A percentile compares a stretch with the other conserved stretches of the same genome.
phyloP scores from a whole-genome alignment of 805 yeast species.

The Jamesozyma lodderae region DNA sequence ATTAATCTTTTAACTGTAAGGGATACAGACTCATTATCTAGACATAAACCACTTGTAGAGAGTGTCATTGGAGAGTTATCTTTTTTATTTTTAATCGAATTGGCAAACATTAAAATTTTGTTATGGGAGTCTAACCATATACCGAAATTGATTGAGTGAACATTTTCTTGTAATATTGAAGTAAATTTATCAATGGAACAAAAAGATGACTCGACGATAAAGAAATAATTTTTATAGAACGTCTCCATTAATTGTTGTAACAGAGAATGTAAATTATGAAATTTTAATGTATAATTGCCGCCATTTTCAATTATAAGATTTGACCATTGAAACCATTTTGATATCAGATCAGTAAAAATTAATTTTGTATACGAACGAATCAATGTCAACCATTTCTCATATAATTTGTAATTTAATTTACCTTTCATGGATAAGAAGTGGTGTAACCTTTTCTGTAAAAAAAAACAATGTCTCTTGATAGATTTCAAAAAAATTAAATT shows the following conservation, averaged over 20 bases:
- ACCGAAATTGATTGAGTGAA: neutral
- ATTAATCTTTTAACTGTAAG: neutral
- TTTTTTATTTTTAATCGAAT: neutral
- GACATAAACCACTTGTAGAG: neutral
- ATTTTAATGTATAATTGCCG: neutral
- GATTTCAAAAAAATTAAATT: neutral
- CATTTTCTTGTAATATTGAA: neutral
- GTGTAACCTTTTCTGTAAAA: neutral
- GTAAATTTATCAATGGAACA: constrained; percentile 1
- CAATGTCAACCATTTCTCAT: neutral
- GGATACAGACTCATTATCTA: neutral
- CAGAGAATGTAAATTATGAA: neutral
- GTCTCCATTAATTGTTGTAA: neutral
- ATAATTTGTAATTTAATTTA: no score
- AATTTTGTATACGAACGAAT: no score
- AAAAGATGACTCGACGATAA: neutral
- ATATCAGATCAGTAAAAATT: neutral
- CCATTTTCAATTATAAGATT: constrained; percentile 1
- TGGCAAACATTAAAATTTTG: constrained; percentile 2
- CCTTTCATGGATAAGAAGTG: no score
- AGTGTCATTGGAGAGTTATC: neutral
- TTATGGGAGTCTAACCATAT: constrained; percentile 4
- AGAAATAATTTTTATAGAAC: constrained; percentile 1
- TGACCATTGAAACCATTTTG: constrained; percentile 5
- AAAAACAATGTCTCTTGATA: neutral